Percentiles rank a stretch among this genome's conserved stretches.
These are phyloP conservation scores for Phylloboletellus chloephorus DNA, from an alignment of 1,284 basidiomycete genomes.

Conservation along the genomic window DNA sequence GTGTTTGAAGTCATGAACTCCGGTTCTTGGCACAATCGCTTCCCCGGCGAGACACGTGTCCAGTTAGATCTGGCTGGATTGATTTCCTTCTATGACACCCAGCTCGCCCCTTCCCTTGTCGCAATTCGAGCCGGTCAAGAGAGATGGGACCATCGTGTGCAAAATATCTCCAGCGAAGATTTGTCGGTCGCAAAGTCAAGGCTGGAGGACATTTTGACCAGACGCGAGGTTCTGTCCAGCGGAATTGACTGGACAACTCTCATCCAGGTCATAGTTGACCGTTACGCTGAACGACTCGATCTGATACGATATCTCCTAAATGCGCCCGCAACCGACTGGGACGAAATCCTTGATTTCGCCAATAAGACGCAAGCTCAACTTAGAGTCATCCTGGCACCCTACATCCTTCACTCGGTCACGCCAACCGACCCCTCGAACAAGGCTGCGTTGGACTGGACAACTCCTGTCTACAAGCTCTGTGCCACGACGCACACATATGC, in stretches of 20 bases:
- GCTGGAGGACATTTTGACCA: constrained; percentile 22
- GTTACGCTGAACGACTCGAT: constrained; percentile 42
- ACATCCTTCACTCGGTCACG: constrained; percentile 10
- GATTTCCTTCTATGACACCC: constrained; percentile 35
- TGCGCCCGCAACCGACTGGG: constrained; percentile 3
- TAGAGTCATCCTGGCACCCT: constrained; percentile 22
- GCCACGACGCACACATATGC: constrained; percentile 34
- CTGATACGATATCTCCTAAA: constrained; percentile 35
- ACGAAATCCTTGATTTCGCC: constrained; percentile 12
- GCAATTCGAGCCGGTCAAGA: constrained; percentile 22
- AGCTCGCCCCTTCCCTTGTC: constrained; percentile 29
- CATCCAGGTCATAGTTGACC: constrained; percentile 37
- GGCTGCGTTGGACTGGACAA: constrained; percentile 21
- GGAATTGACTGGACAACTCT: constrained; percentile 44
- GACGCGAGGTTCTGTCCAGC: constrained; percentile 19
- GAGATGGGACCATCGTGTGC: constrained; percentile 28
- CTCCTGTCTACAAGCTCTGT: constrained; percentile 28
- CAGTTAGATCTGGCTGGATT: constrained; percentile 30
- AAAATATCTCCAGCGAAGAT: constrained; percentile 29
- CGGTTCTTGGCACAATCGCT: constrained; percentile 34
- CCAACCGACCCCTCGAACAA: constrained; percentile 5
- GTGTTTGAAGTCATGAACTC: constrained; percentile 20
- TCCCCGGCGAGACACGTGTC: constrained; percentile 36
- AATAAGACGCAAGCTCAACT: constrained; percentile 23
- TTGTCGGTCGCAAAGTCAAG: constrained; percentile 12